A percentile compares a stretch with the other conserved stretches of the same genome.
These are phyloP conservation scores for Gliomastix tumulicola DNA, from an alignment of 2,329 filamentous ascomycete genomes.

Conservation along the genomic window DNA sequence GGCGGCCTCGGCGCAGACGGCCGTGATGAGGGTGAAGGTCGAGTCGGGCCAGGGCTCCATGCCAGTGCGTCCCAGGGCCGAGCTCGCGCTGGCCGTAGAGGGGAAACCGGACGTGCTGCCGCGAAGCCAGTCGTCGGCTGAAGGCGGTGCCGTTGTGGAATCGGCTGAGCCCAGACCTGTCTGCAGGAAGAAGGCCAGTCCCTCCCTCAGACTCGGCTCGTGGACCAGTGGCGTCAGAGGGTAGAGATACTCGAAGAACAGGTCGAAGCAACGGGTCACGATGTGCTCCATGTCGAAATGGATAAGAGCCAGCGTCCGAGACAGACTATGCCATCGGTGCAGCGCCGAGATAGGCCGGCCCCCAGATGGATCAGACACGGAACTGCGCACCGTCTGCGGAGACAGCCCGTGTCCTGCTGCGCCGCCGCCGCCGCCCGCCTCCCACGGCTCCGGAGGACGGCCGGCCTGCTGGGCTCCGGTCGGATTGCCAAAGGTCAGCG, in stretches of 20 bases:
- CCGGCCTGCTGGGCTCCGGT: no score
- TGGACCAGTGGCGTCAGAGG: conserved; percentile 33
- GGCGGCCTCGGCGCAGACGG: conserved; percentile 32
- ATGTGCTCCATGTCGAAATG: conserved; percentile 15
- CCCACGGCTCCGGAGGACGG: no score
- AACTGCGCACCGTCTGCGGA: conserved; percentile 11
- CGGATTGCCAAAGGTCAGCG: conserved; percentile 4
- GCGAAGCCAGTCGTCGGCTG: neutral
- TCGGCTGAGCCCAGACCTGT: no score
- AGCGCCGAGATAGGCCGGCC: conserved; percentile 8
- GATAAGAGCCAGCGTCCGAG: conserved; percentile 12
- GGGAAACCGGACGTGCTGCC: conserved; percentile 3
- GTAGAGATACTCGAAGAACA: conserved; percentile 35
- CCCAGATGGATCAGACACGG: conserved; percentile 5
- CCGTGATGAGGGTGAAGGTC: conserved; percentile 32
- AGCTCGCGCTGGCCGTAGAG: no score
- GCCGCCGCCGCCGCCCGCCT: no score
- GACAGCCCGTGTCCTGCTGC: conserved; percentile 14
- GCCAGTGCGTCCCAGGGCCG: neutral
- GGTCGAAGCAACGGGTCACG: conserved; percentile 24
- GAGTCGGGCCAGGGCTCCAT: conserved; percentile 21
- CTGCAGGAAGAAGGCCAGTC: conserved; percentile 23
- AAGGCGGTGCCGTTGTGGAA: neutral
- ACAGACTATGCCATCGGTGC: conserved; percentile 19
- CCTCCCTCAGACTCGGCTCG: conserved; percentile 28